Evolutionary conservation across 306 rosid genomes (phyloP), one percentile per base, ranked within the genome.

Genomic region (Rosa chinensis): DNA sequence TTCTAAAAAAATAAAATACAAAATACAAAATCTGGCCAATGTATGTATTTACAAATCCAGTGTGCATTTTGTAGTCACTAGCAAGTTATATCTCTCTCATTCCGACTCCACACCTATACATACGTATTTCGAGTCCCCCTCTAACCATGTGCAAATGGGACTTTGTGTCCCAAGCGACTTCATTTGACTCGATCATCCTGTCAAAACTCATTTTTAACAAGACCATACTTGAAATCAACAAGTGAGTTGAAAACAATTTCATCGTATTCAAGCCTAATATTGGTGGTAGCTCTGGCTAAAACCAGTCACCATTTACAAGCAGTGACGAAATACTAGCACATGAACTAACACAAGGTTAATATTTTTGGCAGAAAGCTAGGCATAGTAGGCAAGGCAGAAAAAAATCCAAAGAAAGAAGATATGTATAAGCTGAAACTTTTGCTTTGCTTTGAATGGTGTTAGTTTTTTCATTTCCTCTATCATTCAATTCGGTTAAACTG

Each of bases 171-270:
- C 95, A 92, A 56, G 93, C 84, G 73, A 78, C 90, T 87, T 85
- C 28, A 25, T 25, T 25, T 25, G 28, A 25, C 1, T 25, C 28
- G 2, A 73, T n/a, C 90, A 86, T 85, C 79, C 80, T 67, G 76
- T 90, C 80, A 76, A 92, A 90, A 74, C 47, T 91, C 95, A 32
- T 59, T 70, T 44, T 81, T 85, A 74, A 87, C 85, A 77, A 92
- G 79, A 73, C 95, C 97, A 77, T 93, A 92, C 84, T 90, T 92
- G 80, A 90, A 84, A 78, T 92, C 93, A 82, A 89, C 89, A 25
- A 25, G 28, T 25, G 28, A 25, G 28, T 25, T 25, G 28, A 25
- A 25, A 78, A 92, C 50, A 39, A 92, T 82, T 64, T 74, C 86
- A 79, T 92, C 85, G 3, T 72, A 77, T 70, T 90, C 93, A 3